Percentiles rank a stretch among this genome's conserved stretches.
phyloP scores from a whole-genome alignment of 441 rosid species.

The Melastoma candidum region DNA sequence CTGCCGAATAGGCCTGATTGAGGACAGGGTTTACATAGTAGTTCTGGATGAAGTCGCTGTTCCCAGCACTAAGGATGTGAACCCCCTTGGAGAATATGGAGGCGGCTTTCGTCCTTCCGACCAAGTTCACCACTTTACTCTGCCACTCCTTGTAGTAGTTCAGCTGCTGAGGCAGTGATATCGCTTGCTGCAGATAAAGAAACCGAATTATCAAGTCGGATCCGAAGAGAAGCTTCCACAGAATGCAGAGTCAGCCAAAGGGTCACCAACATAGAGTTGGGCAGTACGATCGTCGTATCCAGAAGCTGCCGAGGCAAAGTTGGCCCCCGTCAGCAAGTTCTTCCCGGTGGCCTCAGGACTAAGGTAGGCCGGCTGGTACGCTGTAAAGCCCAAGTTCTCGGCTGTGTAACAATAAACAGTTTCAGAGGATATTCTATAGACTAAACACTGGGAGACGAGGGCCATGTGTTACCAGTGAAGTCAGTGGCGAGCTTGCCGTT shows the following conservation, averaged over 20 bases:
- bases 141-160: constrained; percentile 72
- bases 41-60: constrained; percentile 85
- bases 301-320: constrained; percentile 91
- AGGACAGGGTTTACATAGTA: constrained; percentile 68
- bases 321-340: constrained; percentile 57
- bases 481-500: constrained; percentile 85
- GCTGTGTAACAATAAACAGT: constrained; percentile 34
- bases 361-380: constrained; percentile 82
- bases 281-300: constrained; percentile 75
- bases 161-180: constrained; percentile 73
- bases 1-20: constrained; percentile 39
- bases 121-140: constrained; percentile 34
- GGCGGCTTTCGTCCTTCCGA: constrained; percentile 37
- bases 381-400: constrained; percentile 76
- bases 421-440: too few relatives aligned
- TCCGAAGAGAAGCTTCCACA: neutral
- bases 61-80: constrained; percentile 85
- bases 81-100: constrained; percentile 45
- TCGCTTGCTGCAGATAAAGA: constrained; percentile 39
- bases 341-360: constrained; percentile 54
- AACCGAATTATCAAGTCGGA: constrained; percentile 5
- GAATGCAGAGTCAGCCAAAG: neutral
- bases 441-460: neutral
- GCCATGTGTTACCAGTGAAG: constrained; percentile 45
- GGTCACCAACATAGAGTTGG: constrained; percentile 36